phyloP scores from a whole-genome alignment of 495 filamentous ascomycete genomes.

The Penicillium salamii region DNA sequence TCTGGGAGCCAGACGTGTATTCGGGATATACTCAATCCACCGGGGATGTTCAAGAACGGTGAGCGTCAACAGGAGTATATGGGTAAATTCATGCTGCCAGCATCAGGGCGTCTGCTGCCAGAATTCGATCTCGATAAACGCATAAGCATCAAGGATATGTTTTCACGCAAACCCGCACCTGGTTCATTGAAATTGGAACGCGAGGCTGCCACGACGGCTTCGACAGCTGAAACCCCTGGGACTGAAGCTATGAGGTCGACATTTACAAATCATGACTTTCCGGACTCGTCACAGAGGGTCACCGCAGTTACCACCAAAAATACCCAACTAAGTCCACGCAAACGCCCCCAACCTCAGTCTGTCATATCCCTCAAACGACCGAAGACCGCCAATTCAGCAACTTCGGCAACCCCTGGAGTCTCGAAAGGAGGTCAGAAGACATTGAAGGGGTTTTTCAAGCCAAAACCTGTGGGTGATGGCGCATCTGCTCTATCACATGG shows the following conservation, averaged over 20 bases:
- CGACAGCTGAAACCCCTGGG: not conserved
- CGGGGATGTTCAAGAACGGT: conserved; percentile 71
- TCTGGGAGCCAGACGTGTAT: conserved; percentile 53
- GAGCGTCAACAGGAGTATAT: conserved; percentile 64
- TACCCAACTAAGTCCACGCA: conserved; percentile 25
- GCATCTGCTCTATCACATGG: not conserved
- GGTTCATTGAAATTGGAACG: not conserved
- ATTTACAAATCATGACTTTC: too few relatives aligned
- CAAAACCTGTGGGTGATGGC: conserved; percentile 17
- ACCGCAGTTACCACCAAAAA: not conserved
- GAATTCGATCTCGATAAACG: conserved; percentile 73
- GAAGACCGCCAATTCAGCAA: conserved; percentile 34
- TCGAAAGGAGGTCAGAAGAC: conserved; percentile 63
- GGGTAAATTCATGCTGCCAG: conserved; percentile 61
- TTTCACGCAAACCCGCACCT: conserved; percentile 54
- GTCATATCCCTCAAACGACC: conserved; percentile 39
- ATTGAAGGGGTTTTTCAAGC: conserved; percentile 80
- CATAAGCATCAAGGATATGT: conserved; percentile 91
- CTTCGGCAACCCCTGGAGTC: conserved; percentile 12
- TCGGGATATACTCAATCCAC: conserved; percentile 76
- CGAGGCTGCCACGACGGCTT: not conserved
- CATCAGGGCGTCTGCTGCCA: conserved; percentile 77
- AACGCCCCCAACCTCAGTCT: conserved; percentile 25
- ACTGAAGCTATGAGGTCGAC: not conserved
- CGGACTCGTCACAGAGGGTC: not conserved